Evolutionary conservation across 768 basidiomycete species (phyloP).

Genomic region (Amanita brunnescens): DNA sequence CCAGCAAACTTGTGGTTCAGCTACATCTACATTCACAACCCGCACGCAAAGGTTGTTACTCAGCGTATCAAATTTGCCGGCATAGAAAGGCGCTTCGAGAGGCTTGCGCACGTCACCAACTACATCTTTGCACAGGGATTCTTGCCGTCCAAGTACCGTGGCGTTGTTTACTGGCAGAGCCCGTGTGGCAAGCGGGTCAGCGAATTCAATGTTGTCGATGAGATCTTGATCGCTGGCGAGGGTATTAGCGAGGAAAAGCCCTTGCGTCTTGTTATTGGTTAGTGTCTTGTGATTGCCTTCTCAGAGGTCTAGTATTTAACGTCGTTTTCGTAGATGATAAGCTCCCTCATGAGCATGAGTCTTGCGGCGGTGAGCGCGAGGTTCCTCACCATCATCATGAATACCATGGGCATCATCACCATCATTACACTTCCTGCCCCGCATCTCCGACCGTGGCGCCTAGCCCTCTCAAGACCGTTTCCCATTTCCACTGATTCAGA

Average conservation of each 20-base stretch:
- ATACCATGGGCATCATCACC: not conserved
- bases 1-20: conserved; percentile 35
- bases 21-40: conserved; percentile 30
- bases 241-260: conserved; percentile 27
- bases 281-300: conserved; percentile 10
- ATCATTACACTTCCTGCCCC: not conserved
- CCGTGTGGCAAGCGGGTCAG: conserved; percentile 25
- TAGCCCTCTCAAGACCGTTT: not conserved
- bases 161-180: conserved; percentile 33
- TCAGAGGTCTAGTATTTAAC: conserved; percentile 6
- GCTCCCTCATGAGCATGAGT: not conserved
- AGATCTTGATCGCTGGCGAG: conserved; percentile 21
- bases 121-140: conserved; percentile 34
- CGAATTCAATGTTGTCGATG: conserved; percentile 18
- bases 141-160: conserved; percentile 24
- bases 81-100: conserved; percentile 23
- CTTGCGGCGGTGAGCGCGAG: not conserved
- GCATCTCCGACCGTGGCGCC: not conserved
- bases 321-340: not conserved
- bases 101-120: conserved; percentile 38
- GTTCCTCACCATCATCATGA: not conserved
- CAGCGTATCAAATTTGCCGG: conserved; percentile 35
- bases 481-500: not conserved
- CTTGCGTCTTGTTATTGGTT: conserved; percentile 30
- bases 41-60: conserved; percentile 23